Evolutionary conservation across 208 protist species (phyloP).

Genomic region (Acanthamoeba royreba): DNA sequence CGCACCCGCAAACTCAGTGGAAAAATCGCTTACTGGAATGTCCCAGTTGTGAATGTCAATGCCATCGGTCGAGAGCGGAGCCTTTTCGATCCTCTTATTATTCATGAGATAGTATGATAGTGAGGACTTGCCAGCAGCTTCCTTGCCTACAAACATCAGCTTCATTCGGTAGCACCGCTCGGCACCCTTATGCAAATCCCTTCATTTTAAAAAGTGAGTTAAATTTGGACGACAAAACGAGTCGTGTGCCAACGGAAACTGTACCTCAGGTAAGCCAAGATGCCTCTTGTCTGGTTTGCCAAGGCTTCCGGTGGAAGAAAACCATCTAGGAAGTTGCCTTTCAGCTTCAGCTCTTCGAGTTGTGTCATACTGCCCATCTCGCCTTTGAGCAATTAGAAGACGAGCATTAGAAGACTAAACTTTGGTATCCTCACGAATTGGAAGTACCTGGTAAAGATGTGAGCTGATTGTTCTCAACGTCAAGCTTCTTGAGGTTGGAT

Average conservation of each 20-base stretch:
- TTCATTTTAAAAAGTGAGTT: too few relatives aligned
- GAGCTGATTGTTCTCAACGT: conserved; percentile 32
- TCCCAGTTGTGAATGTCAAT: conserved; percentile 42
- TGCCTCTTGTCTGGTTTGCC: neutral
- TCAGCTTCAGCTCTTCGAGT: conserved; percentile 21
- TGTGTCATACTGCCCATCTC: conserved; percentile 41
- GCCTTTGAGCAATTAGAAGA: neutral
- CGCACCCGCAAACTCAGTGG: conserved; percentile 11
- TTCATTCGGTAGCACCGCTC: conserved; percentile 46
- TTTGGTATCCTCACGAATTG: neutral
- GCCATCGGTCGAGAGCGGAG: conserved; percentile 24
- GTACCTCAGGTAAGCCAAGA: neutral
- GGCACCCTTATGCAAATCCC: conserved; percentile 28
- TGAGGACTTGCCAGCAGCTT: conserved; percentile 36
- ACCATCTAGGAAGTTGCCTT: conserved; percentile 21
- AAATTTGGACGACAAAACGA: too few relatives aligned
- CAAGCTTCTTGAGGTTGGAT: neutral
- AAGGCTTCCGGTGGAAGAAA: conserved; percentile 18
- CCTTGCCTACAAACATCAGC: conserved; percentile 49
- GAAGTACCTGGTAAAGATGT: neutral
- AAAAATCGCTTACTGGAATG: neutral
- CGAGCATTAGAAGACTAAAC: neutral
- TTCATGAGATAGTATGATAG: conserved; percentile 28
- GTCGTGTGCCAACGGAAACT: neutral
- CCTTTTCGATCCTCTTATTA: conserved; percentile 31